Evolutionary conservation across 2,329 filamentous ascomycete genomes (phyloP), one percentile per base, ranked within the genome.

Genomic region (Aureobasidium melanogenum): DNA sequence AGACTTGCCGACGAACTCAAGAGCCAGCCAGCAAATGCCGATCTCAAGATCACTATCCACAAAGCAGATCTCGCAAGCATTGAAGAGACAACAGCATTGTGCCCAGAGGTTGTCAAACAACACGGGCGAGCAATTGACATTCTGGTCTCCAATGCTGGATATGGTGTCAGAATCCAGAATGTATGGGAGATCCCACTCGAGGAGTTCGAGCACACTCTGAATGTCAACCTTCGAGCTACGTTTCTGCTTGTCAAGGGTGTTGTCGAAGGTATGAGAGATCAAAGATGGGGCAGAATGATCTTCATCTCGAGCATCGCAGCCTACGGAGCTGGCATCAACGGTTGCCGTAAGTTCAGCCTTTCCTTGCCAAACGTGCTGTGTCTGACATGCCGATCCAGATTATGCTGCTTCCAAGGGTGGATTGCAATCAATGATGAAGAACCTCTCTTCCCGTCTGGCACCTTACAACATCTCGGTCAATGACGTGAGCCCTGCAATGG

Each of bases 401-500:
- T 68, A 68, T 47, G 66, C 67, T 28, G 66, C 67, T 22, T 68
- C 66, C 1, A 68, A 69, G 30, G 67, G 64, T 36, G 85, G 84
- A 2, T 68, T 86, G 63, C 82, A 80, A 5, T 82, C 82, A 2
- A 83, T 87, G 81, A 86, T 86, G 81, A 83, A 80, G 68, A 87
- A 86, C 64, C 75, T 88, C 32, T 79, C 84, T 0, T 79, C 76
- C 0, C 82, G 82, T 48, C 77, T 87, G 24, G 84, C 83, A 1
- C 77, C 79, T 60, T 79, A 78, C 66, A 84, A 84, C 34, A 84
- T 88, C 66, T 85, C 84, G 15, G 83, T 87, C 61, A 87, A 88
- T 63, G 84, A 87, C 64, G 82, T 88, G n/a, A 83, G 84, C 3
- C 85, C 85, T 0, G 84, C 84, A 6, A 86, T 87, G 83, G 86